A percentile compares a stretch with the other conserved stretches of the same genome.
These are phyloP conservation scores for Rhizopus microsporus DNA, from an alignment of 371 early-diverging fungal species.

Conservation along the genomic window DNA sequence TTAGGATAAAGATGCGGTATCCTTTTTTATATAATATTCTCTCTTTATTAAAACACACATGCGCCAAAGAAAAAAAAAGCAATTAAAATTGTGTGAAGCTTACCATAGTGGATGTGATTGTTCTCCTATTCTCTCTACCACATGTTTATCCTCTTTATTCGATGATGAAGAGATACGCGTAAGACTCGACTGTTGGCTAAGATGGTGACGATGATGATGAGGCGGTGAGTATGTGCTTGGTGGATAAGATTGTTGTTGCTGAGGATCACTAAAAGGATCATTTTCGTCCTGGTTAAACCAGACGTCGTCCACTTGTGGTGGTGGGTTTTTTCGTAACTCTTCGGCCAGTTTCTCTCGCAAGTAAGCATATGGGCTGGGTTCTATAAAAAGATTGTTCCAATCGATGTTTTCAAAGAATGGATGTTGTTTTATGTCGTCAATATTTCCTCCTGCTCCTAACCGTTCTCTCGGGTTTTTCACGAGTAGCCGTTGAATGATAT, in stretches of 20 bases:
- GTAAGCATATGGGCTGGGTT: slow-evolving; percentile 36
- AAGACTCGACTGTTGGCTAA: not conserved
- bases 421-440: slow-evolving; percentile 82
- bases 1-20: slow-evolving; percentile 55
- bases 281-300: slow-evolving; percentile 27
- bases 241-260: not conserved
- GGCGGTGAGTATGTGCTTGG: not conserved
- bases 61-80: slow-evolving; percentile 1
- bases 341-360: slow-evolving; percentile 34
- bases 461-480: slow-evolving; percentile 75
- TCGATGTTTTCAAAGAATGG: slow-evolving; percentile 87
- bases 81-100: slow-evolving; percentile 4
- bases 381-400: slow-evolving; percentile 67
- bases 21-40: slow-evolving; percentile 24
- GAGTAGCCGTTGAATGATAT: slow-evolving; percentile 75
- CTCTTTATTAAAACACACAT: not conserved
- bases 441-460: slow-evolving; percentile 67
- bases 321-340: slow-evolving; percentile 34
- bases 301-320: slow-evolving; percentile 23
- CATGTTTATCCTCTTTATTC: slow-evolving; percentile 3
- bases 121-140: slow-evolving; percentile 24
- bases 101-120: slow-evolving; percentile 42
- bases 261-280: slow-evolving; percentile 8
- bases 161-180: not conserved
- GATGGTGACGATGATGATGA: not conserved